phyloP scores from a whole-genome alignment of 176 grass and related monocot species.

The barley (Hordeum vulgare) region MorexV3_pseudomolecules_assembly NC_058519.1:421579561-421580060 shows the following conservation, averaged over 20 bases:
- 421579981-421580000: neutral
- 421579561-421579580: neutral
- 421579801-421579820: neutral
- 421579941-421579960: slow-evolving; percentile 64
- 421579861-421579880: slow-evolving; percentile 78
- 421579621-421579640: no score
- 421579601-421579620: neutral
- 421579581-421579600: neutral
- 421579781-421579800: neutral
- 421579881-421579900: slow-evolving; percentile 69
- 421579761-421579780: no score
- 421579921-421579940: slow-evolving; percentile 88
- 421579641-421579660: no score
- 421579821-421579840: slow-evolving; percentile 82
- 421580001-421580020: neutral
- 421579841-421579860: slow-evolving; percentile 86
- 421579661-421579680: no score
- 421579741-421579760: neutral
- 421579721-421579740: neutral
- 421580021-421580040: neutral
- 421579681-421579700: neutral
- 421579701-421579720: neutral
- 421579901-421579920: slow-evolving; percentile 63
- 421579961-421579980: slow-evolving; percentile 84
- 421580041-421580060: neutral